Percentiles rank a stretch among this genome's conserved stretches.
Conservation (phyloP, 257 asterid species). For the Misopates orontium region DNA sequence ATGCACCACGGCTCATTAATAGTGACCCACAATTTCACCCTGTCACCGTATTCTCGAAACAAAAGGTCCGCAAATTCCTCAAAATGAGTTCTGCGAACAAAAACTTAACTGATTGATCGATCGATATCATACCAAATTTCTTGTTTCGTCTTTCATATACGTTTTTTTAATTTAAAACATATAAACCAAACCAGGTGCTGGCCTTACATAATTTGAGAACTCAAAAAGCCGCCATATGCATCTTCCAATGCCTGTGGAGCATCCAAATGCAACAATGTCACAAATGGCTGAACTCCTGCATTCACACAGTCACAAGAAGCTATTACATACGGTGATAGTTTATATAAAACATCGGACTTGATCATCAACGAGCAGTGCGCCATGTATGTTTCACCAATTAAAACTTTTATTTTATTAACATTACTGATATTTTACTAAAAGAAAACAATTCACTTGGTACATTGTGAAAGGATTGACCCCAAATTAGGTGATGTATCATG, state of each 20-base stretch:
- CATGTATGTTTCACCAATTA: too few relatives aligned
- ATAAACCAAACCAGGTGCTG: not conserved
- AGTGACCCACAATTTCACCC: conserved; percentile 55
- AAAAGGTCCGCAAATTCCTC: conserved; percentile 43
- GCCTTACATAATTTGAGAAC: conserved; percentile 41
- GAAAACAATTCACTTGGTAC: too few relatives aligned
- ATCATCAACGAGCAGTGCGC: too few relatives aligned
- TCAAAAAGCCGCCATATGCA: conserved; percentile 49
- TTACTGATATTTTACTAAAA: too few relatives aligned
- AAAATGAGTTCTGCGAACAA: conserved; percentile 37
- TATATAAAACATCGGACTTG: too few relatives aligned
- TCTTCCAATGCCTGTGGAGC: conserved; percentile 41
- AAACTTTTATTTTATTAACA: too few relatives aligned
- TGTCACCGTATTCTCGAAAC: conserved; percentile 47
- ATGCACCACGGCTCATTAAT: conserved; percentile 43
- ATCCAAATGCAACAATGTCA: conserved; percentile 46
- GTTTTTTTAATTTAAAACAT: not conserved
- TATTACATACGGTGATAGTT: too few relatives aligned
- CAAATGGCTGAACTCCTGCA: conserved; percentile 45
- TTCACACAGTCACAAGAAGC: not conserved
- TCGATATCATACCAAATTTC: not conserved
- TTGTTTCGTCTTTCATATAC: not conserved
- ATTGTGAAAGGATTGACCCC: too few relatives aligned
- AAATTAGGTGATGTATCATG: too few relatives aligned
- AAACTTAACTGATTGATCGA: too few relatives aligned